Conservation (phyloP, 345 rosid genomes). For the Streptanthus diversifolius region DNA sequence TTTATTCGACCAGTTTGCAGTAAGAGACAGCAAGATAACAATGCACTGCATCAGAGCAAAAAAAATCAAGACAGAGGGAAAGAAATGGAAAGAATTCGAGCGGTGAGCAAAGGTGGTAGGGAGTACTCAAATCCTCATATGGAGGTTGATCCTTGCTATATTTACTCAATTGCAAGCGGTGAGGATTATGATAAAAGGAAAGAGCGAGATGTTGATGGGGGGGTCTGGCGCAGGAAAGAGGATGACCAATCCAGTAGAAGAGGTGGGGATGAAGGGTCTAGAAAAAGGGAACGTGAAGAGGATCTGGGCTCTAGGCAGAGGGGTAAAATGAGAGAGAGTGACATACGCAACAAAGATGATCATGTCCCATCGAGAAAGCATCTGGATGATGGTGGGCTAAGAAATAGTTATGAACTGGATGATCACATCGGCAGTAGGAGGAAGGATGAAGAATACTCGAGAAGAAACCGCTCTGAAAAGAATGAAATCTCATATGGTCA, state of each 20-base stretch:
- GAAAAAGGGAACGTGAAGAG: slow-evolving; percentile 72
- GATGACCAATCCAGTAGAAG: slow-evolving; percentile 57
- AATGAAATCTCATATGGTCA: slow-evolving; percentile 56
- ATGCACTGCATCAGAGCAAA: slow-evolving; percentile 50
- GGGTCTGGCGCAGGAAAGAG: slow-evolving; percentile 59
- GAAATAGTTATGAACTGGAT: slow-evolving; percentile 56
- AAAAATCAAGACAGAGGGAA: slow-evolving; percentile 57
- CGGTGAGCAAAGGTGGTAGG: slow-evolving; percentile 46
- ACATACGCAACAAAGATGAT: slow-evolving; percentile 65
- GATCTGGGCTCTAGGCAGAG: slow-evolving; percentile 68
- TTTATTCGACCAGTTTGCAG: slow-evolving; percentile 39
- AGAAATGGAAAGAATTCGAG: slow-evolving; percentile 57
- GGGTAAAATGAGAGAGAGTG: slow-evolving; percentile 62
- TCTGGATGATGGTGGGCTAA: slow-evolving; percentile 61
- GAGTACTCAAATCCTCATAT: slow-evolving; percentile 52
- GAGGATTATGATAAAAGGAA: slow-evolving; percentile 65
- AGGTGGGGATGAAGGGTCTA: slow-evolving; percentile 58
- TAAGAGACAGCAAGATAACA: slow-evolving; percentile 52
- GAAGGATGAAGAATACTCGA: slow-evolving; percentile 66
- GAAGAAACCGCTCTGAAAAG: slow-evolving; percentile 59
- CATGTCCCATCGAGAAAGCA: slow-evolving; percentile 58
- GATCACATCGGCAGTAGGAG: slow-evolving; percentile 72
- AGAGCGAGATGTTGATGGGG: slow-evolving; percentile 61
- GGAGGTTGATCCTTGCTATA: slow-evolving; percentile 53
- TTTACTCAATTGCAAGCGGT: slow-evolving; percentile 42